Evolutionary conservation across 2,329 filamentous ascomycete genomes (phyloP), one percentile per base, ranked within the genome.

Genomic region (Fusarium miscanthi): DNA sequence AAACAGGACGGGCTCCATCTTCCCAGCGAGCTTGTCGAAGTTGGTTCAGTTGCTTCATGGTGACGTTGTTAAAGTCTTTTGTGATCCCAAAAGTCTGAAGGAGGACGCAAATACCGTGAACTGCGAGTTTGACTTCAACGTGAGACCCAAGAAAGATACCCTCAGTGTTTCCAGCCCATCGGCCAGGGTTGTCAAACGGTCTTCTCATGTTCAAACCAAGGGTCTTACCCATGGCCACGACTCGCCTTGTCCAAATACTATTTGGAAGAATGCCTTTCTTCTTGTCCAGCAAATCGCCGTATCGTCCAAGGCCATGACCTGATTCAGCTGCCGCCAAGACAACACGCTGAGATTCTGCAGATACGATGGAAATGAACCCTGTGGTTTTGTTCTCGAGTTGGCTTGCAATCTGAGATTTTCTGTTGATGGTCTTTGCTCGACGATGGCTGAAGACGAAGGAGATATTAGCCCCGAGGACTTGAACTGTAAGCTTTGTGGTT

Each of bases 71-170:
- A 19, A 75, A 57, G 51, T 77, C 64, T 25, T 59, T 63, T 2
- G 77, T 68, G 48, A 81, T 76, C 19, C 48, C 58, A 45, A 80
- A 80, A 5, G 59, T 60, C 2, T 60, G 56, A 1, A 84, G 72
- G 0, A 83, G 66, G 0, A 77, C 57, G 12, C 77, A 78, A 0
- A 83, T 53, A 0, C 79, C 80, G 25, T 82, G 79, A 0, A 79
- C 75, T 0, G 82, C 81, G 0, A 85, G 78, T 61, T 85, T 85
- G 21, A 82, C 81, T 63, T 85, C 83, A 2, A 82, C 80, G 27
- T 85, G 83, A 0, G 80, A 77, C 1, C 80, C 81, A 2, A 76
- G 74, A 45, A 80, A 81, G 17, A 79, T 66, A 8, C 81, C 80
- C 53, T 60, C 33, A 10, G 48, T 52, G 8, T 49, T 54, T 14